A percentile compares a stretch with the other conserved stretches of the same genome.
These are phyloP conservation scores for Penicillium alfredii DNA, from an alignment of 495 filamentous ascomycete species.

Conservation along the genomic window DNA sequence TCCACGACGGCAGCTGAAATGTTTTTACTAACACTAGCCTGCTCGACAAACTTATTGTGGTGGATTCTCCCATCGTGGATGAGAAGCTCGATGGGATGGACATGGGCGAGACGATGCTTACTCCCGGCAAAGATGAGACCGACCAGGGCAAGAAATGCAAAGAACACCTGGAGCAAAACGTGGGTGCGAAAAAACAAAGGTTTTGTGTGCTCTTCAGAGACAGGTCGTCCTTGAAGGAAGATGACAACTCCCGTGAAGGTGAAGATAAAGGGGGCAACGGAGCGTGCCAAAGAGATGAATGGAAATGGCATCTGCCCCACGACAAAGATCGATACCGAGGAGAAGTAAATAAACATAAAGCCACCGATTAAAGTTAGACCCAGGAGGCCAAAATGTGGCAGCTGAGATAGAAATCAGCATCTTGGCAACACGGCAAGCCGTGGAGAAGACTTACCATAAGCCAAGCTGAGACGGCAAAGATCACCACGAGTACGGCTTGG, in stretches of 20 bases:
- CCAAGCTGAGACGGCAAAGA: constrained; percentile 31
- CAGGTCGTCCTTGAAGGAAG: constrained; percentile 26
- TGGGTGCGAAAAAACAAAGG: constrained; percentile 28
- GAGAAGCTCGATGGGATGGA: constrained; percentile 46
- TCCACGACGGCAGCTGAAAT: constrained; percentile 36
- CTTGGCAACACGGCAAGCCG: background rate
- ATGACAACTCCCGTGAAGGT: constrained; percentile 18
- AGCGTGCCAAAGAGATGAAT: constrained; percentile 20
- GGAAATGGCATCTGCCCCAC: constrained; percentile 32
- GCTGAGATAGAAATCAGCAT: constrained; percentile 21
- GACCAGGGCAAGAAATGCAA: constrained; percentile 23
- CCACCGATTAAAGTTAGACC: constrained; percentile 31
- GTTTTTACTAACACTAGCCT: constrained; percentile 31
- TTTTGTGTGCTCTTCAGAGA: constrained; percentile 27
- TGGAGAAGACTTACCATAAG: constrained; percentile 31
- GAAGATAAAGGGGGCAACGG: too few relatives aligned
- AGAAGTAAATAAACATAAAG: constrained; percentile 29
- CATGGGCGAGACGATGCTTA: constrained; percentile 24
- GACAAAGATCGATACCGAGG: constrained; percentile 19
- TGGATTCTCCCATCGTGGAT: constrained; percentile 35
- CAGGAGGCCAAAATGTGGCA: constrained; percentile 30
- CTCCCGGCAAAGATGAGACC: constrained; percentile 24
- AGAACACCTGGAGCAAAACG: constrained; percentile 21
- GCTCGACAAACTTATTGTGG: constrained; percentile 30
- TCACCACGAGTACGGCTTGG: constrained; percentile 26